Evolutionary conservation across 306 rosid genomes (phyloP).

Genomic region (Pyrus betulifolia): DNA sequence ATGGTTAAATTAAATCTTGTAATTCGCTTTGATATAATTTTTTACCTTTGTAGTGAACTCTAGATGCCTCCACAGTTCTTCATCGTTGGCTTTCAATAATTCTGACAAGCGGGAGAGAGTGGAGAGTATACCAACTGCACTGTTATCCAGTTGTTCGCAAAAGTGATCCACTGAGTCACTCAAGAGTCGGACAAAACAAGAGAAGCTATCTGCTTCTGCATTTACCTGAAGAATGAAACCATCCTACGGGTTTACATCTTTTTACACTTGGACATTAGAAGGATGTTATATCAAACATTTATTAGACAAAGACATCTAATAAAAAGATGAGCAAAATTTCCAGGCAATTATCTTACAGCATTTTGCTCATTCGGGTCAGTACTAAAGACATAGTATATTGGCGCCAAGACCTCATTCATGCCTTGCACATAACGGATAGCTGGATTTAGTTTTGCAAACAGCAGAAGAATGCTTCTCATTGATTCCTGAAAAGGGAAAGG

Average conservation of each 20-base stretch:
- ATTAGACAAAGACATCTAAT: not conserved
- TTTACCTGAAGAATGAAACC: constrained; percentile 35
- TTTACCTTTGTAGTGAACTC: constrained; percentile 61
- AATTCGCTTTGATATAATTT: not conserved
- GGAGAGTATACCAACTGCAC: constrained; percentile 65
- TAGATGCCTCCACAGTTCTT: constrained; percentile 76
- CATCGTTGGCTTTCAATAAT: constrained; percentile 52
- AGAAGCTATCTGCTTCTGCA: constrained; percentile 84
- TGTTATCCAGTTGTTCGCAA: constrained; percentile 74
- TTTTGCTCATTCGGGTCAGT: constrained; percentile 53
- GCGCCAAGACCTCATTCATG: constrained; percentile 91
- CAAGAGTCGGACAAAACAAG: constrained; percentile 67
- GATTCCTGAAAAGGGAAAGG: constrained; percentile 48
- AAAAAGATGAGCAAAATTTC: not conserved
- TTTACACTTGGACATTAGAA: not conserved
- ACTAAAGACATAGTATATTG: constrained; percentile 58
- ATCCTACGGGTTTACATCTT: not conserved
- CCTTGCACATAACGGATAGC: constrained; percentile 83
- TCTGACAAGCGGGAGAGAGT: constrained; percentile 65
- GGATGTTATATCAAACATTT: not conserved
- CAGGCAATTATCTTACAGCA: constrained; percentile 45
- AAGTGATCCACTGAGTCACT: constrained; percentile 79
- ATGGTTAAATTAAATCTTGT: not conserved
- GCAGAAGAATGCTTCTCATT: constrained; percentile 71
- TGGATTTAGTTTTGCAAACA: constrained; percentile 71